phyloP scores from a whole-genome alignment of 768 basidiomycete species.

The Lentinula sp. region DNA sequence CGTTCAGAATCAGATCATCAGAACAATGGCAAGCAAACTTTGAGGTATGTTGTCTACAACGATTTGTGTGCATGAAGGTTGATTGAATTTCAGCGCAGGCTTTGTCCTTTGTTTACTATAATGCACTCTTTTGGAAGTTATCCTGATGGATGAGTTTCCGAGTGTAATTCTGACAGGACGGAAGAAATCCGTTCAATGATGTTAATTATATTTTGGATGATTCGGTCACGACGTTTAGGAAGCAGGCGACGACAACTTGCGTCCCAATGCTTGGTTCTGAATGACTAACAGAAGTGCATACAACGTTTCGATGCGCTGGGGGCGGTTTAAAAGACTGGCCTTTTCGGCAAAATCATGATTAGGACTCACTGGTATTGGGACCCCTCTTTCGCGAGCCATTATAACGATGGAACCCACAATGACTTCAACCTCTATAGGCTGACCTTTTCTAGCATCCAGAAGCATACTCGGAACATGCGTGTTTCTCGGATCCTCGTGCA shows the following conservation, averaged over 20 bases:
- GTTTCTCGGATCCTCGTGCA: background rate
- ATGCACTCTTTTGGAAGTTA: too few species aligned
- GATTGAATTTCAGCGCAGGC: too few species aligned
- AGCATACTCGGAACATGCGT: background rate
- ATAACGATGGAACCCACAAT: conserved; percentile 58
- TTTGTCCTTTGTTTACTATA: too few species aligned
- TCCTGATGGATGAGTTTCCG: too few species aligned
- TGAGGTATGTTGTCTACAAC: background rate
- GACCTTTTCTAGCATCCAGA: background rate
- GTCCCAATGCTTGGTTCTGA: conserved; percentile 29
- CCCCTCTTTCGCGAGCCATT: conserved; percentile 36
- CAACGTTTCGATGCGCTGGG: background rate
- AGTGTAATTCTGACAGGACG: too few species aligned
- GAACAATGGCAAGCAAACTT: conserved; percentile 17
- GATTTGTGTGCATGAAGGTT: too few species aligned
- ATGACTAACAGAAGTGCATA: conserved; percentile 6
- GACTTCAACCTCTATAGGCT: conserved; percentile 62
- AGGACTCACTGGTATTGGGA: conserved; percentile 23
- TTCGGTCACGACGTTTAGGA: background rate
- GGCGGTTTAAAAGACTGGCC: background rate
- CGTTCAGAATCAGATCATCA: conserved; percentile 56
- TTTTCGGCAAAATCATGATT: background rate
- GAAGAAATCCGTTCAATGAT: background rate
- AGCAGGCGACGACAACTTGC: conserved; percentile 9
- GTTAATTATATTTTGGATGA: too few species aligned